Conservation (phyloP, 75 land plant genomes). For the Selaginella tamariscina region DNA sequence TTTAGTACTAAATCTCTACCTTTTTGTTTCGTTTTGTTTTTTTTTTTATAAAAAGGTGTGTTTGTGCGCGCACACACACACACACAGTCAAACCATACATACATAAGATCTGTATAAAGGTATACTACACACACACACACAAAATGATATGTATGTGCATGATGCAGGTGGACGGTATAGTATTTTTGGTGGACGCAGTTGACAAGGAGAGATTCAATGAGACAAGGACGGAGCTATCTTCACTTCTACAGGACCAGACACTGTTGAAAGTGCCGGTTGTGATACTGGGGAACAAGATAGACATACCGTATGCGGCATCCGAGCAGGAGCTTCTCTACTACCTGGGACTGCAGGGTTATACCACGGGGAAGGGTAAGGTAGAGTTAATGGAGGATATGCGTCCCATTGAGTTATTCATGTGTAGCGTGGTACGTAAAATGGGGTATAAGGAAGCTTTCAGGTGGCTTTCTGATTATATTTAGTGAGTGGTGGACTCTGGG, state of each 20-base stretch:
- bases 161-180: constrained; percentile 86
- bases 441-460: constrained; percentile 67
- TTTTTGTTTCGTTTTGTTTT: too few species aligned
- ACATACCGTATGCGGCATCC: constrained; percentile 57
- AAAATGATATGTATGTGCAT: too few species aligned
- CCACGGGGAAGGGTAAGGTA: constrained; percentile 72
- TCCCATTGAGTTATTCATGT: constrained; percentile 76
- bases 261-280: constrained; percentile 55
- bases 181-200: constrained; percentile 65
- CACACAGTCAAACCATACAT: too few species aligned
- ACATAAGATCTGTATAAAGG: too few species aligned
- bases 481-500: constrained; percentile 17
- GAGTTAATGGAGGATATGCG: constrained; percentile 45
- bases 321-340: constrained; percentile 58
- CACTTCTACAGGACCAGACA: constrained; percentile 64
- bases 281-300: constrained; percentile 52
- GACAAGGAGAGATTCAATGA: constrained; percentile 70
- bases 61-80: too few species aligned
- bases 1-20: background rate
- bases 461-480: constrained; percentile 74
- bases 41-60: too few species aligned
- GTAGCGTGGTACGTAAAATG: constrained; percentile 75
- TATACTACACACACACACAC: too few species aligned
- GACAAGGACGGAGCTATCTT: constrained; percentile 72
- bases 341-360: constrained; percentile 52